Percentiles rank a stretch among this genome's conserved stretches.
These are phyloP conservation scores for Tuber brumale DNA, from an alignment of 495 filamentous ascomycete species.

Conservation along the genomic window DNA sequence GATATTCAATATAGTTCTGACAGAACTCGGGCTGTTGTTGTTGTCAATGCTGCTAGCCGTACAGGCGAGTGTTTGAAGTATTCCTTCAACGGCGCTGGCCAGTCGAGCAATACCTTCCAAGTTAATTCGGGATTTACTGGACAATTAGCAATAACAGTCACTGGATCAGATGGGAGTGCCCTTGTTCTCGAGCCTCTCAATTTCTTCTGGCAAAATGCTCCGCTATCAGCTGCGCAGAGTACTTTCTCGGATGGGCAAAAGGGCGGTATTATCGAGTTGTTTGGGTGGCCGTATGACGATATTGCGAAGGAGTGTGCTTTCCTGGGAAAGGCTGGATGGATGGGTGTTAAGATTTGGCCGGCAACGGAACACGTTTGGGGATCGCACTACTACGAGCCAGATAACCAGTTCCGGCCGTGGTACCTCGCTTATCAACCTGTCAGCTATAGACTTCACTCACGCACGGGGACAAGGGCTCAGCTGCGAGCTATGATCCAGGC, in stretches of 20 bases:
- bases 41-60: constrained; percentile 42
- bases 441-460: constrained; percentile 39
- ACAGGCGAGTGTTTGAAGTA: constrained; percentile 36
- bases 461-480: constrained; percentile 40
- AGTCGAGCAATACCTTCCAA: constrained; percentile 29
- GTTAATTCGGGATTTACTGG: constrained; percentile 25
- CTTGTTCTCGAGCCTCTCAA: constrained; percentile 40
- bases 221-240: constrained; percentile 36
- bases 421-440: constrained; percentile 42
- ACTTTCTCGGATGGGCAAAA: constrained; percentile 39
- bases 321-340: constrained; percentile 41
- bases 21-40: constrained; percentile 36
- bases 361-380: constrained; percentile 42
- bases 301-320: constrained; percentile 40
- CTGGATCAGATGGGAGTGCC: constrained; percentile 28
- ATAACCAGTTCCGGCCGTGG: constrained; percentile 40
- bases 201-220: constrained; percentile 41
- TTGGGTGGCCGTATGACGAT: constrained; percentile 43
- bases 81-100: constrained; percentile 35
- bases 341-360: constrained; percentile 43
- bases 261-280: constrained; percentile 41
- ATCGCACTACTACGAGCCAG: constrained; percentile 38
- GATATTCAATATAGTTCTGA: constrained; percentile 42
- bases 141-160: constrained; percentile 32
- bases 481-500: constrained; percentile 42